Base-by-base conservation (phyloP, 768 basidiomycete genomes). In the Dictyophora rubrovolvata region DNA sequence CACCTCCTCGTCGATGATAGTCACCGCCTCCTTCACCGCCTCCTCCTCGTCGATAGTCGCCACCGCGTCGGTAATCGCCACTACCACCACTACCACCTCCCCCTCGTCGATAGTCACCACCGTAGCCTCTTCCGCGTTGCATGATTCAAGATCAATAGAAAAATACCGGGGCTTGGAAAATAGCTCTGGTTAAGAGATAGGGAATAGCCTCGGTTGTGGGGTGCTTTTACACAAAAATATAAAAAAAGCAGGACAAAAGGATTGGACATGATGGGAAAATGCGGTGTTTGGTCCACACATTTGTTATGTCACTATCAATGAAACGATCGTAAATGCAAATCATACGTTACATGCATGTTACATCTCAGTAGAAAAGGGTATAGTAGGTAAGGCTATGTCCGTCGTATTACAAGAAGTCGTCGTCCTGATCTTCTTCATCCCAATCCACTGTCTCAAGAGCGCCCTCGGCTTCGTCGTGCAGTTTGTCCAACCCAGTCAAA, bases 401-500 rank as follows among this genome's bases (percentile, higher is more conserved):
- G 18, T 14, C 50, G 20, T 17, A 12, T 59, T 51, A 63, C 18
- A 62, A 67, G 53, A 59, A 59, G 35, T 65, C 71, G 12, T 71
- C 74, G 1, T 73, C 76, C 11, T 70, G 81, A 20, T 75, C 79
- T 11, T 81, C 82, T 28, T 86, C 87, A 34, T 84, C 86, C 87
- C 89, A 89, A 54, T 91, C 89, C 0, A 89, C 77, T 23, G 72
- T 78, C 65, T 87, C 85, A 63, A 93, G 61, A 36, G 77, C 79
- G 28, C 77, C 81, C 67, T 93, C 86, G 1, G 86, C 85, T 65
- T 92, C 89, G 18, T 77, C 75, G 64, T 87, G 83, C 65, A 94
- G 70, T 69, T 81, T 77, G 69, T 92, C 87, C 61, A 94, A 69
- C 3, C 92, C 92, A 0, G 89, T 92, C 61, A 93, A 65, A 59